These are phyloP conservation scores for Fusarium sp. DNA, from an alignment of 2,329 filamentous ascomycete species.

Conservation along the genomic window DNA sequence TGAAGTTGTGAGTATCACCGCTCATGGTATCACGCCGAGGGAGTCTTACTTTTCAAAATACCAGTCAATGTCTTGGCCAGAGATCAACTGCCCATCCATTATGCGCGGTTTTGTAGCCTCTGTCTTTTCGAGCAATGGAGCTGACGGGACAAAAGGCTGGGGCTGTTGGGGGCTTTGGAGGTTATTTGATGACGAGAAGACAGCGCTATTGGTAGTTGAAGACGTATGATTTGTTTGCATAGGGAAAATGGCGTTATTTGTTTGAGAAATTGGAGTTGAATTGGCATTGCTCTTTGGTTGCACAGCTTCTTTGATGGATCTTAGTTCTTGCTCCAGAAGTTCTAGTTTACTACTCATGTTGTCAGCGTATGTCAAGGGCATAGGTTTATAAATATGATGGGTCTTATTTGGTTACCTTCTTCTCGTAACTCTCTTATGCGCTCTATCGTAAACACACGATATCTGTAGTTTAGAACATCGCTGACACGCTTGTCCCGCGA, in stretches of 20 bases:
- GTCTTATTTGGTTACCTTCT: slow-evolving; percentile 53
- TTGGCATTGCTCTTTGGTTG: slow-evolving; percentile 44
- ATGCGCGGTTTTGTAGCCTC: slow-evolving; percentile 57
- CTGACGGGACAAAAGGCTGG: slow-evolving; percentile 13
- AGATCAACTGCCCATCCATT: slow-evolving; percentile 61
- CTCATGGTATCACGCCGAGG: background rate
- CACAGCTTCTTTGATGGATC: slow-evolving; percentile 66
- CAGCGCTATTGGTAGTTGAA: slow-evolving; percentile 12
- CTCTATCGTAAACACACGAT: slow-evolving; percentile 61
- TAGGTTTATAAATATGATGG: background rate
- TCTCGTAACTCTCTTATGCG: slow-evolving; percentile 61
- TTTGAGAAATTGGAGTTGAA: slow-evolving; percentile 47
- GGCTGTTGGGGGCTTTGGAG: slow-evolving; percentile 13
- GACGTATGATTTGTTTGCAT: slow-evolving; percentile 29
- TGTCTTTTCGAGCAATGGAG: slow-evolving; percentile 35
- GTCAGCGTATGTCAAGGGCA: slow-evolving; percentile 26
- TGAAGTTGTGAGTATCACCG: slow-evolving; percentile 40
- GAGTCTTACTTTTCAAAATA: slow-evolving; percentile 64
- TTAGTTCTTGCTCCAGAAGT: slow-evolving; percentile 66
- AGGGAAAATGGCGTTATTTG: slow-evolving; percentile 43
- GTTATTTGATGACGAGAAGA: slow-evolving; percentile 20
- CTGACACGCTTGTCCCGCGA: slow-evolving; percentile 58
- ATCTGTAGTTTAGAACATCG: slow-evolving; percentile 60
- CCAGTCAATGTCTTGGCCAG: slow-evolving; percentile 66
- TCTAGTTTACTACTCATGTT: slow-evolving; percentile 62